A percentile compares a stretch with the other conserved stretches of the same genome.
Conservation (phyloP, 495 filamentous ascomycete genomes). For the Podospora anserina region DNA sequence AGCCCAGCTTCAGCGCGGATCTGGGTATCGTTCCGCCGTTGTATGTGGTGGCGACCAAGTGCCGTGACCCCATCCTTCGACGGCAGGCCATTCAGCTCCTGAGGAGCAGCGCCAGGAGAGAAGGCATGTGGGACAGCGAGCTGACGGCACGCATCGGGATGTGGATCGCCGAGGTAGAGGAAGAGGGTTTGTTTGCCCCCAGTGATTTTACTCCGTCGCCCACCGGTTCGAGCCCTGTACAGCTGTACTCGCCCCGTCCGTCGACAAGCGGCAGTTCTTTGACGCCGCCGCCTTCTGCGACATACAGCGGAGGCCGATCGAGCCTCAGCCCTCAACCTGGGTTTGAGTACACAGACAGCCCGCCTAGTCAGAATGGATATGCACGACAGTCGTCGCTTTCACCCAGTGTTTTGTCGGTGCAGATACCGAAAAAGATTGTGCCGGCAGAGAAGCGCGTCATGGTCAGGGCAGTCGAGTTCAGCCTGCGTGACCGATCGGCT, state of each 20-base stretch:
- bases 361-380: background rate
- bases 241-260: slow-evolving; percentile 28
- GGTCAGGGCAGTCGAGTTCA: slow-evolving; percentile 53
- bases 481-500: slow-evolving; percentile 48
- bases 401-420: background rate
- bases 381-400: slow-evolving; percentile 1
- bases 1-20: slow-evolving; percentile 53
- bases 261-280: slow-evolving; percentile 25
- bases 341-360: slow-evolving; percentile 26
- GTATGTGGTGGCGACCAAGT: slow-evolving; percentile 57
- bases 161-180: slow-evolving; percentile 57
- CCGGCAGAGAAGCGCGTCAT: slow-evolving; percentile 52
- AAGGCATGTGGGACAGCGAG: slow-evolving; percentile 63
- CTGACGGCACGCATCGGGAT: slow-evolving; percentile 52
- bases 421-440: slow-evolving; percentile 24
- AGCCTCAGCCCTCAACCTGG: background rate
- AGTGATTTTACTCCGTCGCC: slow-evolving; percentile 17
- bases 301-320: slow-evolving; percentile 12
- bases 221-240: slow-evolving; percentile 29
- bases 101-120: slow-evolving; percentile 51
- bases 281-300: slow-evolving; percentile 10
- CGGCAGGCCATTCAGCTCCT: slow-evolving; percentile 56
- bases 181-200: slow-evolving; percentile 30
- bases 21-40: slow-evolving; percentile 54
- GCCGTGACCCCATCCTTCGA: slow-evolving; percentile 54